phyloP scores from a whole-genome alignment of 2,329 filamentous ascomycete species.

The Colletotrichum falcatum region DNA sequence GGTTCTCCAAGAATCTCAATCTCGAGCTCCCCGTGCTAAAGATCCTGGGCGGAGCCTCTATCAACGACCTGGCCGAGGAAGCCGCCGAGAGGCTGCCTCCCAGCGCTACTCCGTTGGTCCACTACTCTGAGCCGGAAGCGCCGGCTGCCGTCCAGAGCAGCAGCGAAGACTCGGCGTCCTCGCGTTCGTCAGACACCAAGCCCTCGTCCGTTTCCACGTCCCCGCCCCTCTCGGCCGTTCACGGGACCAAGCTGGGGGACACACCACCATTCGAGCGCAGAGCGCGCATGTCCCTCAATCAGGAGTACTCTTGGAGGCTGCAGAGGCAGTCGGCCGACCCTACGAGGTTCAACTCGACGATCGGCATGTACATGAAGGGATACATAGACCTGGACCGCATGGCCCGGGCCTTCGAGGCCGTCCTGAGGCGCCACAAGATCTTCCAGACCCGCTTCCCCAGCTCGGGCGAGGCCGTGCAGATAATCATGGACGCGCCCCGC shows the following conservation, averaged over 20 bases:
- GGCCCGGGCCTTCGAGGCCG: conserved; percentile 48
- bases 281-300: neutral
- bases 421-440: conserved; percentile 49
- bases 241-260: no score
- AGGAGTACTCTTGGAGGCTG: conserved; percentile 44
- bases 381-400: conserved; percentile 52
- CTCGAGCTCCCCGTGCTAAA: conserved; percentile 60
- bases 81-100: conserved; percentile 7
- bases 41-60: conserved; percentile 52
- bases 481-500: neutral
- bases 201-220: neutral
- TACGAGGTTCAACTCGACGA: conserved; percentile 57
- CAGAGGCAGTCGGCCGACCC: conserved; percentile 49
- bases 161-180: neutral
- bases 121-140: neutral
- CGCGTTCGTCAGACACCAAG: neutral
- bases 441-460: conserved; percentile 48
- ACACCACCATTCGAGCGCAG: neutral
- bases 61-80: conserved; percentile 36
- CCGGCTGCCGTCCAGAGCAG: neutral
- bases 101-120: conserved; percentile 6
- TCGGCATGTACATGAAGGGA: conserved; percentile 43
- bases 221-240: no score
- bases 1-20: conserved; percentile 57
- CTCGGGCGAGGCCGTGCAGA: neutral